Evolutionary conservation across 352 stramenopile species (phyloP), one percentile per base, ranked within the genome.

Genomic region (Elongisporangium prolatum): DNA sequence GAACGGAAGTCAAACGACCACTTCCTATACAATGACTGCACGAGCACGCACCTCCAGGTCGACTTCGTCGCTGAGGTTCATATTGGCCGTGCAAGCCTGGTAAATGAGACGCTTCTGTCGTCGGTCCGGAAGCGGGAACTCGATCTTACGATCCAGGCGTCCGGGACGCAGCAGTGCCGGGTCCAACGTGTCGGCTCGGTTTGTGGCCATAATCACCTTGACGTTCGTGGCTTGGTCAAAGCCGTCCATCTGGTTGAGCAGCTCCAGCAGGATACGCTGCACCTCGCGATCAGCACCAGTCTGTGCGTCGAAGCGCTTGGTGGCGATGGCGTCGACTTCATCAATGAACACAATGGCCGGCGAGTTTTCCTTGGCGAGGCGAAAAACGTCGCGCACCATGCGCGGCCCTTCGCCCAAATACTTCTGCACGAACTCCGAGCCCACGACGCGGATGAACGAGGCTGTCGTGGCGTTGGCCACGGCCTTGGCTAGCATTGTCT

Each of bases 121-220:
- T 52, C 98, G 90, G 81, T 99, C 98, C 1, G 98, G 98, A 60
- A 97, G 81, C 47, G 98, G 97, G 75, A 99, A 99, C 80, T 99
- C 98, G 76, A 99, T 96, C 79, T 99, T 99, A 34, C 98, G 84
- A 76, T 99, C 98, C 65, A 99, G 69, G 16, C 98, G 92, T 28
- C 98, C 98, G 6, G 97, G 97, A 63, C 98, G 91, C 57, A 99
- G 80, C 56, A 99, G 81, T 22, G 98, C 98, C 34, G 98, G 97
- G 80, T 99, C 98, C 51, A 99, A 74, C 40, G 97, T 99, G 71
- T 99, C 98, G 14, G 96, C 95, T 9, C 98, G 88, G 80, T 99
- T 99, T 0, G 98, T 99, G 3, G 97, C 97, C 97, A 99, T 99
- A 68, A 99, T 99, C 34, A 99, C 96, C 84, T 99, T 99, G 68